Base-by-base conservation (phyloP, 306 rosid species). In the Sphenostylis stenocarpa region DNA sequence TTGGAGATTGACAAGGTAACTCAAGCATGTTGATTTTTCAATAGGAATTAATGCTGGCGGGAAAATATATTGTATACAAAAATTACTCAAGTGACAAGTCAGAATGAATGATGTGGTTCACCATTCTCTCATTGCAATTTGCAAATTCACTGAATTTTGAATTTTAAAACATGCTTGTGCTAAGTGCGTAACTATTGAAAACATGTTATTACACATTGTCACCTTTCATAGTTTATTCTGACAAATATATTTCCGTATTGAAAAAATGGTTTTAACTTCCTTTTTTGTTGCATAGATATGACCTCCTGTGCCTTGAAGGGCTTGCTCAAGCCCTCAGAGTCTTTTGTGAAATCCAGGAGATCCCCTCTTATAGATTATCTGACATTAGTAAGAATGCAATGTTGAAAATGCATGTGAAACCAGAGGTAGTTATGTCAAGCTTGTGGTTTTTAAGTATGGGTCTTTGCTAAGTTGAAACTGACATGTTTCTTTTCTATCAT, bases 241-340 rank as follows among this genome's bases (percentile, higher is more conserved):
- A 20, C 21, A 70, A 34, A 10, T 33, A 21, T 57, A 24, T 78
- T 60, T 21, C 29, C 2, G 41, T 45, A 47, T 36, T 53, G 38
- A n/a, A 45, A 31, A 29, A 60, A 53, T 77, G 16, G 57, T 52
- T 62, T 26, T 84, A 67, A 75, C 26, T 17, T 68, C 7, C 45
- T 33, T 71, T 33, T 10, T 36, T 4, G 1, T 52, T 58, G 55
- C 34, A 51, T 81, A 94, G 98, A 85, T 94, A 94, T 77, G 98
- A 94, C 69, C 87, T 94, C 80, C 91, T 94, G 70, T 94, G 97
- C 77, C 94, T 94, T 16, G 98, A 94, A 83, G 98, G 98, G 77
- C 84, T 94, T 75, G 94, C 96, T 15, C 97, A 91, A 77, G 88
- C 97, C 1, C 96, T 94, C 31, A 86, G 91, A 48, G 77, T 91